Evolutionary conservation across 1,284 basidiomycete species (phyloP).

Genomic region (Spongiforma sp.): DNA sequence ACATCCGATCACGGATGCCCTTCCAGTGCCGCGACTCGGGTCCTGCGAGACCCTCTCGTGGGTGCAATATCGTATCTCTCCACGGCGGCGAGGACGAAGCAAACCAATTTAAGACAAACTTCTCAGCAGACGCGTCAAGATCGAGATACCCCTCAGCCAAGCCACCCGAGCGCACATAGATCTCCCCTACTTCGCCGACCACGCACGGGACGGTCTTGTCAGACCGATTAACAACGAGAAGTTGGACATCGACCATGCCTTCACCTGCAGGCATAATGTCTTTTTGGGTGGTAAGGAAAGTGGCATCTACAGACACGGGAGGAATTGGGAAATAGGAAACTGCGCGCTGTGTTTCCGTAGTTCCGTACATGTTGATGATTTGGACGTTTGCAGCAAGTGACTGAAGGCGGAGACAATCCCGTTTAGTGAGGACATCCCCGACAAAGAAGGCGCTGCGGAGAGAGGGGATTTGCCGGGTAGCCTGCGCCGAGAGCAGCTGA

Average conservation of each 20-base stretch:
- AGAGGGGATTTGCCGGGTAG: slow-evolving; percentile 86
- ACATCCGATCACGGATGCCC: slow-evolving; percentile 98
- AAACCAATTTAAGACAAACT: slow-evolving; percentile 96
- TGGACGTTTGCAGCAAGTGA: slow-evolving; percentile 90
- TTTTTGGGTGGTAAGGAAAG: slow-evolving; percentile 94
- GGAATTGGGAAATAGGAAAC: slow-evolving; percentile 98
- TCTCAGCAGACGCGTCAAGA: slow-evolving; percentile 82
- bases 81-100: slow-evolving; percentile 54
- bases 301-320: slow-evolving; percentile 81
- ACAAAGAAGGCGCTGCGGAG: slow-evolving; percentile 97
- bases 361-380: slow-evolving; percentile 99
- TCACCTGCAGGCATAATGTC: slow-evolving; percentile 98
- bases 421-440: slow-evolving; percentile 98
- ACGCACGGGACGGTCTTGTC: slow-evolving; percentile 90
- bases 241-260: slow-evolving; percentile 98
- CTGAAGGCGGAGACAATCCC: slow-evolving; percentile 96
- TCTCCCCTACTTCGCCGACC: slow-evolving; percentile 97
- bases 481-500: slow-evolving; percentile 96
- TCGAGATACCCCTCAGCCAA: slow-evolving; percentile 97
- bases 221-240: slow-evolving; percentile 95
- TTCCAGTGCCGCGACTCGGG: slow-evolving; percentile 88
- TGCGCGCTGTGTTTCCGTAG: slow-evolving; percentile 98
- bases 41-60: slow-evolving; percentile 58
- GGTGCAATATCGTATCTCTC: slow-evolving; percentile 75
- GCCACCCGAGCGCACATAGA: slow-evolving; percentile 97